These are phyloP conservation scores for Phyllachora maydis DNA, from an alignment of 2,329 filamentous ascomycete species.

Conservation along the genomic window DNA sequence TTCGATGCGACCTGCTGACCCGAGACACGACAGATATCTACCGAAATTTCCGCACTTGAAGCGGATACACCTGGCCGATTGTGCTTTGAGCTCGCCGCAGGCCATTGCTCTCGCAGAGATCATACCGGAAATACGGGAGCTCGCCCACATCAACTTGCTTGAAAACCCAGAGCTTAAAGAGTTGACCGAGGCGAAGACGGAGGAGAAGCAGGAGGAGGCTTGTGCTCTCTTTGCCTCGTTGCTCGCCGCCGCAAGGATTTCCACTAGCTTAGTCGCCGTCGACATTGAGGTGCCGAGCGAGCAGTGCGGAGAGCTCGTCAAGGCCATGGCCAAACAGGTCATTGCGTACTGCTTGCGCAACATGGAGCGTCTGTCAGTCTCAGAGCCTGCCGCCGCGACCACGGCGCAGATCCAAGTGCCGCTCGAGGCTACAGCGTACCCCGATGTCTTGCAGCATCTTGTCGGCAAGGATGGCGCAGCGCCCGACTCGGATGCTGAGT, in stretches of 20 bases:
- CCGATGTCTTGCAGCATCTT: constrained; percentile 71
- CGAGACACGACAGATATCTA: constrained; percentile 54
- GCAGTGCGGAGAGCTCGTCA: constrained; percentile 75
- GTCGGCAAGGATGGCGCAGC: constrained; percentile 45
- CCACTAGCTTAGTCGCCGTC: constrained; percentile 64
- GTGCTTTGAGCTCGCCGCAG: constrained; percentile 68
- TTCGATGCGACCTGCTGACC: constrained; percentile 3
- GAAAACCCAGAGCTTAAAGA: constrained; percentile 57
- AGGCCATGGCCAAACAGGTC: constrained; percentile 82
- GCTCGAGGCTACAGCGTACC: constrained; percentile 25
- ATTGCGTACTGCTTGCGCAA: constrained; percentile 87
- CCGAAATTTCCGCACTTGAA: constrained; percentile 62
- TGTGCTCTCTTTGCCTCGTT: constrained; percentile 85
- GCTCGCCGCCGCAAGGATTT: constrained; percentile 70
- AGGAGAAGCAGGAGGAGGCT: constrained; percentile 74
- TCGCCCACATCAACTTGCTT: constrained; percentile 74
- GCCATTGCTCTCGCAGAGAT: constrained; percentile 82
- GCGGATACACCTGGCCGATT: constrained; percentile 70
- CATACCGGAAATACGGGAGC: constrained; percentile 57
- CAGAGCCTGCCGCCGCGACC: constrained; percentile 19
- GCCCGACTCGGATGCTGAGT: constrained; percentile 35
- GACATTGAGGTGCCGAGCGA: constrained; percentile 76
- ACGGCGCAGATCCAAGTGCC: constrained; percentile 10
- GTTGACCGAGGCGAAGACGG: constrained; percentile 55
- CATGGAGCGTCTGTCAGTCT: constrained; percentile 52